These are phyloP conservation scores for Paramarasmius palmivorus DNA, from an alignment of 1,284 basidiomycete species.

Conservation along the genomic window DNA sequence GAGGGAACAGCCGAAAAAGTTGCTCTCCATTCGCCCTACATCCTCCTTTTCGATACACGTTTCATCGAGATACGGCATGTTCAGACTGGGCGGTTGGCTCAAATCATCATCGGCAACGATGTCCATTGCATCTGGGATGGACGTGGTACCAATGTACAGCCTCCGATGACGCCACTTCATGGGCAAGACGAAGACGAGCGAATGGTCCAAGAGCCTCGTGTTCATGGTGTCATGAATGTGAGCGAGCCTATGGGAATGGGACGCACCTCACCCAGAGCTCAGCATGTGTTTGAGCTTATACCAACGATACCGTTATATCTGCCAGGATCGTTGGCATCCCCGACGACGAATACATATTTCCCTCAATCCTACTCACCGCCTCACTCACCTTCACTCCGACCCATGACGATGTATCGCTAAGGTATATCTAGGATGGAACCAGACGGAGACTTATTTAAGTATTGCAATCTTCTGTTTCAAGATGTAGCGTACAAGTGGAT, in stretches of 20 bases:
- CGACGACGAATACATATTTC: conserved; percentile 62
- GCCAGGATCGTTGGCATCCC: conserved; percentile 61
- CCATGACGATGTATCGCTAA: conserved; percentile 9
- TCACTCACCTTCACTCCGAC: conserved; percentile 43
- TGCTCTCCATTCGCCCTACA: conserved; percentile 78
- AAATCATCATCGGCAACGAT: conserved; percentile 89
- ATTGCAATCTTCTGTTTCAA: too few species aligned
- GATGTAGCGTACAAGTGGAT: too few species aligned
- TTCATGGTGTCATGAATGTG: conserved; percentile 64
- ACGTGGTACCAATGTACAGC: conserved; percentile 50
- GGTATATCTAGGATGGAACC: too few species aligned
- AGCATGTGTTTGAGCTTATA: conserved; percentile 66
- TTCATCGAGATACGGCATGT: conserved; percentile 87
- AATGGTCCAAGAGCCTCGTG: conserved; percentile 51
- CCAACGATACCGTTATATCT: conserved; percentile 61
- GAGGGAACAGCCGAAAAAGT: conserved; percentile 89
- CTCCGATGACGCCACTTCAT: conserved; percentile 36
- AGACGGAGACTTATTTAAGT: too few species aligned
- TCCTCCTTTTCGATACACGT: conserved; percentile 77
- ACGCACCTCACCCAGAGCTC: conserved; percentile 33
- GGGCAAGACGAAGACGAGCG: conserved; percentile 23
- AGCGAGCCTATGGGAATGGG: conserved; percentile 32
- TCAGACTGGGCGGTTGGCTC: conserved; percentile 82
- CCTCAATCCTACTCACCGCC: conserved; percentile 56
- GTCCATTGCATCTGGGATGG: conserved; percentile 90